Percentiles rank a stretch among this genome's conserved stretches.
Evolutionary conservation across 768 basidiomycete genomes (phyloP).

Genomic region (Macrolepiota dolichaula): DNA sequence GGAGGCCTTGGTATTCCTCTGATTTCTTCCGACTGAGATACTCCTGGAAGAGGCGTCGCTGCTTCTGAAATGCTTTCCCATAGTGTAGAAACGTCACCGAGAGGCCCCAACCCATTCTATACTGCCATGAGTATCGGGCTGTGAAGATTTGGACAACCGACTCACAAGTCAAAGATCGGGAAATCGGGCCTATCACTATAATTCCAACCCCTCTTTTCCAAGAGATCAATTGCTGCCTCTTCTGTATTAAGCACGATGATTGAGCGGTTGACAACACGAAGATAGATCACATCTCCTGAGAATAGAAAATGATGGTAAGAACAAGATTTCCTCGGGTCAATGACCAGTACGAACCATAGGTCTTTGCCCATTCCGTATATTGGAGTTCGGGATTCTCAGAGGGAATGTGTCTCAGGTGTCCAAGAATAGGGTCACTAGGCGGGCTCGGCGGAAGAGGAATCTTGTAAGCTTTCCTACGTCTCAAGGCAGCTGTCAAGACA

Average conservation of each 20-base stretch:
- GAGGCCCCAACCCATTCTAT: background rate
- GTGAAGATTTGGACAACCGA: too few species aligned
- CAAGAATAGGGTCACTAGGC: background rate
- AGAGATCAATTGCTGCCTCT: conserved; percentile 16
- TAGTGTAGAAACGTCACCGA: background rate
- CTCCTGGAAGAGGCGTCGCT: conserved; percentile 2
- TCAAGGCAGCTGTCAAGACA: background rate
- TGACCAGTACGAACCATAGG: background rate
- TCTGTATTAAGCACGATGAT: conserved; percentile 14
- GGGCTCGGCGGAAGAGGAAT: conserved; percentile 4
- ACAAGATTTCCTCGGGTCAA: background rate
- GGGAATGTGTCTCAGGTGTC: conserved; percentile 3
- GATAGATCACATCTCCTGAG: conserved; percentile 3
- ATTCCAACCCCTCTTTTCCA: conserved; percentile 16
- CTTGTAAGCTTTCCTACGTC: background rate
- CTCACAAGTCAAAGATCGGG: background rate
- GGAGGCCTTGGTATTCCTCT: background rate
- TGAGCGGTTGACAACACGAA: background rate
- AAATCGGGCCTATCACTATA: conserved; percentile 11
- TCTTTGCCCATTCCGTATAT: conserved; percentile 5
- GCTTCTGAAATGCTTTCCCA: conserved; percentile 6
- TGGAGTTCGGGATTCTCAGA: background rate
- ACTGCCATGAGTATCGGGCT: background rate
- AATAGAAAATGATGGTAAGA: background rate
- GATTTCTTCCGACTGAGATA: background rate